Percentiles rank a stretch among this genome's conserved stretches.
These are phyloP conservation scores for Vitis rotundifolia DNA, from an alignment of 164 flowering plant genomes.

Conservation along the genomic window DNA sequence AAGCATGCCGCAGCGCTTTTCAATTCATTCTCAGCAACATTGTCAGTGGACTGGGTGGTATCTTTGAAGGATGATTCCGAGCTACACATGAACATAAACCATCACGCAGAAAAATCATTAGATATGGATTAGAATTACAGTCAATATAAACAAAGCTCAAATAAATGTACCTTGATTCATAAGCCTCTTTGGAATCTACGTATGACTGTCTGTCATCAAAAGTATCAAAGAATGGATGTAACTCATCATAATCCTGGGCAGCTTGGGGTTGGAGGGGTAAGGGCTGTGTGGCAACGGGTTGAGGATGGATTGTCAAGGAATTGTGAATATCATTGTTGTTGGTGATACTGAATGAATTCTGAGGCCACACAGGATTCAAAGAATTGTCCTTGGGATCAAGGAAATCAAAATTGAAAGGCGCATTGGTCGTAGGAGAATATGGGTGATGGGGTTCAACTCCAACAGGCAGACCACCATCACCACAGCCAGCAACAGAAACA, in stretches of 20 bases:
- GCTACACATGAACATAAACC: constrained; percentile 34
- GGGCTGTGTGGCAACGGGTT: constrained; percentile 26
- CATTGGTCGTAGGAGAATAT: constrained; percentile 15
- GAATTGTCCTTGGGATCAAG: constrained; percentile 31
- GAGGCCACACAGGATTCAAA: constrained; percentile 38
- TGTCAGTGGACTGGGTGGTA: constrained; percentile 44
- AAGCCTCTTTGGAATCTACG: constrained; percentile 57
- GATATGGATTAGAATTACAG: too few relatives aligned
- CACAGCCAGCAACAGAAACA: not conserved
- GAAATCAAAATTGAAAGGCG: constrained; percentile 12
- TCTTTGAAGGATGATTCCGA: constrained; percentile 58
- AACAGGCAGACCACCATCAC: constrained; percentile 9
- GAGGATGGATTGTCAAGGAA: constrained; percentile 32
- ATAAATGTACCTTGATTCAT: constrained; percentile 54
- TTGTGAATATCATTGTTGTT: constrained; percentile 16
- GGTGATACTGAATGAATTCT: constrained; percentile 17
- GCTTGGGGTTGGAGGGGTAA: constrained; percentile 29
- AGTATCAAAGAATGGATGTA: constrained; percentile 55
- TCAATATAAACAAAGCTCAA: not conserved
- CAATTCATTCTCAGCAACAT: constrained; percentile 56
- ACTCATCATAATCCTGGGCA: constrained; percentile 54
- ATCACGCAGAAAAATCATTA: not conserved
- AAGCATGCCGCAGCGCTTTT: constrained; percentile 73
- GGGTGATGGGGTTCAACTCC: constrained; percentile 16
- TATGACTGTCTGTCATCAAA: constrained; percentile 74